Evolutionary conservation across 2,329 filamentous ascomycete species (phyloP), one percentile per base, ranked within the genome.

Genomic region (Verticillium klebahnii): DNA sequence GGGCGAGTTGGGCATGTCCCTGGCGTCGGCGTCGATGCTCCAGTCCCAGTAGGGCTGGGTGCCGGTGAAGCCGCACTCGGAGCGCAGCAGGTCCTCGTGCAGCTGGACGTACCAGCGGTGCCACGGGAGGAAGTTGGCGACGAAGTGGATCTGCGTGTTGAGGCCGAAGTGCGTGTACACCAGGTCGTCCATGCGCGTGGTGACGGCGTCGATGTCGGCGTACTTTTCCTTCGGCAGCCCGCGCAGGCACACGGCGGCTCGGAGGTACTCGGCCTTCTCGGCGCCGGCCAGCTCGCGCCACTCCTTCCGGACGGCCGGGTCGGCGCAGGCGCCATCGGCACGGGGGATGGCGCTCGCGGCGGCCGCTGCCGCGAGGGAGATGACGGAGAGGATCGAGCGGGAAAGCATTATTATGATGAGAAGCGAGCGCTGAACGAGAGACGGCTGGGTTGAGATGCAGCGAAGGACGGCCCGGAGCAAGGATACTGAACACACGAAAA

Each of bases 91-190:
- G 17, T 64, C 23, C 60, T 76, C 73, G 60, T 75, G 73, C 8
- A 70, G 61, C 29, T 70, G 64, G 15, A 74, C 62, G 59, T 70
- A 69, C 34, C 68, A 70, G 9, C 74, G 71, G 63, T 77, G 74
- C 68, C 70, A 76, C 1, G 74, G 73, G 25, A 77, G 69, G 63
- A 77, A 76, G 55, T 67, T 59, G 23, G 66, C 67, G n/a, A 68
- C 64, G 37, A 62, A 67, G 61, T 68, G 67, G 32, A 68, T 67
- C 12, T 52, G 29, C 11, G 29, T 57, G 55, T 64, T 66, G 11
- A 68, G 64, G 5, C 36, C 8, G 17, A 59, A 61, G 61, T 68
- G 65, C 5, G 66, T 66, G 52, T 61, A 65, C 6, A 64, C 63
- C 5, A 68, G 34, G 45, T 68, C 66, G 62, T 67, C 65, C 55